Evolutionary conservation across 495 filamentous ascomycete species (phyloP), one percentile per base, ranked within the genome.

Genomic region (Pseudotulostoma volvatum): DNA sequence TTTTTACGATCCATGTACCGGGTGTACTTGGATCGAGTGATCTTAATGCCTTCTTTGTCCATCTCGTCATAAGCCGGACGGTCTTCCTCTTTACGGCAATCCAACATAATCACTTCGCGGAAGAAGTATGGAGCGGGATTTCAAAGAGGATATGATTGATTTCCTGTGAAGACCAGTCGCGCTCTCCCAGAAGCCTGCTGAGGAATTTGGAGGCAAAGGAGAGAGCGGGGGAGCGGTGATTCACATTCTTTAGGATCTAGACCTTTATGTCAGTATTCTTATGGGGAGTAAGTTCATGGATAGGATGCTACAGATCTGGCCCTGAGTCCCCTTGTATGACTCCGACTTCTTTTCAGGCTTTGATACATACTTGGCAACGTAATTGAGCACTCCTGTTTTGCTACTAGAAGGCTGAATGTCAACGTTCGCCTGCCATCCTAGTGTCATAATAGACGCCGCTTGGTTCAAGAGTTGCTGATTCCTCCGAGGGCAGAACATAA

Each of bases 141-240:
- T 30, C 36, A 23, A 38, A 17, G 14, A 38, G 21, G 4, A 30
- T 13, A 38, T 38, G 36, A 28, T 9, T 25, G 7, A 38, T 28
- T 15, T 38, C 36, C 15, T 38, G 36, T 5, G 36, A 17, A 7
- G 36, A 38, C 36, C 36, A 38, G 16, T 38, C 36, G 4, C 36
- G 17, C 20, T 38, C 36, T 9, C 36, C 36, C 20, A 38, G 9
- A 3, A 38, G 18, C 36, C 28, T 23, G 16, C 28, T 38, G 18
- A 38, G 20, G 8, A 38, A 9, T n/a, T 38, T 38, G 11, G 36
- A 9, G 18, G 28, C 21, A 11, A 17, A 19, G 9, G 36, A 38
- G 13, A 38, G 16, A 7, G 28, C 9, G 9, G 36, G 36, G 19
- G 20, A 7, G 9, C 13, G 7, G 4, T 19, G n/a, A 20, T 25